Conservation (phyloP, 2,329 filamentous ascomycete genomes). For the Fusarium sp. region DNA sequence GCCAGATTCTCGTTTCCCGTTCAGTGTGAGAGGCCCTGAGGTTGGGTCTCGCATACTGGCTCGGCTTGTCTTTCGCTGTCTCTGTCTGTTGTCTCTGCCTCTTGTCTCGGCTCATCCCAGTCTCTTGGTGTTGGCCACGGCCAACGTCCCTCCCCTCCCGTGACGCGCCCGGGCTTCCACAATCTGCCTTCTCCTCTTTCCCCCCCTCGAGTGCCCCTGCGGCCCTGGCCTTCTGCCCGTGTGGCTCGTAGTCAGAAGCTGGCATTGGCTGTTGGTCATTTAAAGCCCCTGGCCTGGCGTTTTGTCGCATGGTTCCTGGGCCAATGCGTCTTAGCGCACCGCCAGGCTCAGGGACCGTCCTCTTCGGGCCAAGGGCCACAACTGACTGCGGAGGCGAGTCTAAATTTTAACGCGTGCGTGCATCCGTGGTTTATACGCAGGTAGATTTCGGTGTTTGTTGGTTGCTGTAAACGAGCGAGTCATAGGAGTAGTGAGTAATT, state of each 20-base stretch:
- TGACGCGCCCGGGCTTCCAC: slow-evolving; percentile 1
- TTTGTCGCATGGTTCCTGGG: slow-evolving; percentile 43
- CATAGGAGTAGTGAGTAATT: no score
- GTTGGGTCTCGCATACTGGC: neutral
- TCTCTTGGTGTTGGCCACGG: slow-evolving; percentile 14
- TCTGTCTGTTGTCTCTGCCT: slow-evolving; percentile 28
- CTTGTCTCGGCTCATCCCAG: slow-evolving; percentile 27
- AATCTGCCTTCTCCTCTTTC: slow-evolving; percentile 3
- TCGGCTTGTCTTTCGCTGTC: slow-evolving; percentile 29
- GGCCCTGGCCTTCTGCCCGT: slow-evolving; percentile 27
- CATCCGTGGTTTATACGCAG: slow-evolving; percentile 17
- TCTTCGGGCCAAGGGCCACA: slow-evolving; percentile 40
- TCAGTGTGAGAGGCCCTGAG: slow-evolving; percentile 17
- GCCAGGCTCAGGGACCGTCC: slow-evolving; percentile 22
- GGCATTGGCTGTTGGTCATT: slow-evolving; percentile 30
- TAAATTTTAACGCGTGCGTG: slow-evolving; percentile 10
- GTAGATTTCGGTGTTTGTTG: neutral
- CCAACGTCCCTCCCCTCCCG: slow-evolving; percentile 2
- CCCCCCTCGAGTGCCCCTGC: neutral
- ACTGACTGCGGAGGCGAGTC: slow-evolving; percentile 36
- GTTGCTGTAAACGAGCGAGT: neutral
- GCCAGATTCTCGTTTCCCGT: slow-evolving; percentile 11
- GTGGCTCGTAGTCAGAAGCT: slow-evolving; percentile 32
- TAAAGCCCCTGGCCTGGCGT: slow-evolving; percentile 29
- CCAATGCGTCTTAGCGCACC: slow-evolving; percentile 45